These are phyloP conservation scores for Dactylellina sp. DNA, from an alignment of 2,329 filamentous ascomycete genomes.

Conservation along the genomic window DNA sequence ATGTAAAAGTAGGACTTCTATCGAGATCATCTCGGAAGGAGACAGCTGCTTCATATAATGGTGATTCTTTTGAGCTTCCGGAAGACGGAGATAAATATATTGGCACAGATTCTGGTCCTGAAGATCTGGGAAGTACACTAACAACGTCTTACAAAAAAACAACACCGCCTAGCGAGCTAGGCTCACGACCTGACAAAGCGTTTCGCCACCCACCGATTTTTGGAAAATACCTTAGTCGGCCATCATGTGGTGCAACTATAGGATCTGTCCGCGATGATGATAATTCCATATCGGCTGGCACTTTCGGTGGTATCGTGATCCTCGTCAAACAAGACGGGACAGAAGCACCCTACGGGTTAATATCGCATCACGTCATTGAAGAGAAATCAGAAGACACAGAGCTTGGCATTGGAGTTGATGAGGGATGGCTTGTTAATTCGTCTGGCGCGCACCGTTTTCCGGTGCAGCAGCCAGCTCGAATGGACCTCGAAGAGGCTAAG, in stretches of 20 bases:
- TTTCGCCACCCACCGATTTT: constrained; percentile 54
- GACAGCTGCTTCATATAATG: background rate
- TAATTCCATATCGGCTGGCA: constrained; percentile 49
- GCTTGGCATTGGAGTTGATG: constrained; percentile 52
- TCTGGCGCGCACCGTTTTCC: constrained; percentile 39
- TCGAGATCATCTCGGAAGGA: constrained; percentile 32
- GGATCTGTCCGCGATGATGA: constrained; percentile 50
- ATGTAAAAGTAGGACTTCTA: constrained; percentile 53
- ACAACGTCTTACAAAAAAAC: background rate
- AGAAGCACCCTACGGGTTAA: constrained; percentile 51
- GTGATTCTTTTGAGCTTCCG: constrained; percentile 3
- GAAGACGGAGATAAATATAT: constrained; percentile 1
- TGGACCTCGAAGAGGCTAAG: constrained; percentile 53
- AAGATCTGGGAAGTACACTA: background rate
- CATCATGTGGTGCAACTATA: constrained; percentile 51
- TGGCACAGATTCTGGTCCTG: background rate
- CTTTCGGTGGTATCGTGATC: constrained; percentile 51
- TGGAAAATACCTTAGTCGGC: constrained; percentile 45
- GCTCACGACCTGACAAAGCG: constrained; percentile 27
- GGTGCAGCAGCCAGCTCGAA: constrained; percentile 48
- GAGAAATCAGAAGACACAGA: constrained; percentile 54
- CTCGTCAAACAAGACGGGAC: constrained; percentile 53
- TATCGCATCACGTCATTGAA: constrained; percentile 56
- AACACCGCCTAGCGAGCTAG: background rate
- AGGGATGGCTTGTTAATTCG: constrained; percentile 54